These are phyloP conservation scores for Sugiyamaella americana DNA, from an alignment of 805 yeast genomes.

Conservation along the genomic window DNA sequence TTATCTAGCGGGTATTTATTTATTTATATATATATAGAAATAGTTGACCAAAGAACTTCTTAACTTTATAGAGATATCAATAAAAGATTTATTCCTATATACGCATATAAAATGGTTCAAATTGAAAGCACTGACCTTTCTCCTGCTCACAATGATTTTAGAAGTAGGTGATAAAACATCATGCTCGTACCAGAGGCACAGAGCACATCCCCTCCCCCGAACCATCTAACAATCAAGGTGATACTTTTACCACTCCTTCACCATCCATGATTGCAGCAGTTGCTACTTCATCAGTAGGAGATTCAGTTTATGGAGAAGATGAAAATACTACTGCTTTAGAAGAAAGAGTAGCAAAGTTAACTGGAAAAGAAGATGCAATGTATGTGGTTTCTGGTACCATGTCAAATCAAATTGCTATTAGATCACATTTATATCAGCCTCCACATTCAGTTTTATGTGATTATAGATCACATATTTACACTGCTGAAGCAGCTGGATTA, in stretches of 20 bases:
- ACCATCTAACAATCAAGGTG: conserved; percentile 36
- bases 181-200: not conserved
- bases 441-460: conserved; percentile 86
- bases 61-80: too few species aligned
- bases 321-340: conserved; percentile 60
- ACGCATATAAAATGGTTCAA: conserved; percentile 8
- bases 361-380: conserved; percentile 77
- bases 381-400: conserved; percentile 87
- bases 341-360: conserved; percentile 51
- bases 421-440: conserved; percentile 72
- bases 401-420: conserved; percentile 79
- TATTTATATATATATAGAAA: too few species aligned
- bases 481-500: conserved; percentile 86
- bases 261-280: conserved; percentile 61
- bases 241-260: conserved; percentile 89
- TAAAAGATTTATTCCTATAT: too few species aligned
- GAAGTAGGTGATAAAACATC: conserved; percentile 13
- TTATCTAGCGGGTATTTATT: too few species aligned
- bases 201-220: not conserved
- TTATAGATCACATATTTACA: conserved; percentile 74
- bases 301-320: conserved; percentile 86
- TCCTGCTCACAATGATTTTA: conserved; percentile 19
- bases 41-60: too few species aligned
- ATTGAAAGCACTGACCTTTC: conserved; percentile 8
- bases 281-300: conserved; percentile 60